phyloP scores from a whole-genome alignment of 257 asterid genomes.

The Nicotiana otophora region DNA sequence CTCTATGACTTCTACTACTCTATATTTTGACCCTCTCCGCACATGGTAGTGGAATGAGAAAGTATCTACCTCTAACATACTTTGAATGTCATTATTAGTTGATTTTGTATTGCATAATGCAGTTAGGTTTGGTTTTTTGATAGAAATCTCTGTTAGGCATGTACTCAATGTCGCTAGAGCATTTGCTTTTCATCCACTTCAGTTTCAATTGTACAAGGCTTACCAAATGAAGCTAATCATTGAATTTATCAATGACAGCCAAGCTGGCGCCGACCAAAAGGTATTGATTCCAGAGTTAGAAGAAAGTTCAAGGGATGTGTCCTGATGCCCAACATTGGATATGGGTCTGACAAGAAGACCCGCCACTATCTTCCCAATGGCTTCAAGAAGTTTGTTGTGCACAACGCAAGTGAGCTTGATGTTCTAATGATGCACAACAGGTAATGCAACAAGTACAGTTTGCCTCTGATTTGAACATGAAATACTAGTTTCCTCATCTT shows the following conservation, averaged over 20 bases:
- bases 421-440: constrained; percentile 81
- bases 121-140: neutral
- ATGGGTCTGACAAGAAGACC: constrained; percentile 71
- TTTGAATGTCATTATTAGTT: neutral
- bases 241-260: constrained; percentile 20
- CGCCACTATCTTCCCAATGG: constrained; percentile 72
- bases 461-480: neutral
- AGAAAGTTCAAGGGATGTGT: constrained; percentile 75
- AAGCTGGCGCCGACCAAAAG: constrained; percentile 80
- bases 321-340: constrained; percentile 77
- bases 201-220: neutral
- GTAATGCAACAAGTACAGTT: constrained; percentile 5
- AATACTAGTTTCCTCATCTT: neutral
- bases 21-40: neutral
- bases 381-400: constrained; percentile 65
- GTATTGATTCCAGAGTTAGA: constrained; percentile 74
- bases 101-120: neutral
- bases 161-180: too few species aligned
- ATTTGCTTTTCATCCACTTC: neutral
- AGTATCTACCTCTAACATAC: neutral
- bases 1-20: neutral
- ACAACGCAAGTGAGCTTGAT: constrained; percentile 58
- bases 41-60: neutral
- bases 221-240: neutral
- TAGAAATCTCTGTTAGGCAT: neutral